These are phyloP conservation scores for Pythium angustatum DNA, from an alignment of 352 stramenopile genomes.

Conservation along the genomic window DNA sequence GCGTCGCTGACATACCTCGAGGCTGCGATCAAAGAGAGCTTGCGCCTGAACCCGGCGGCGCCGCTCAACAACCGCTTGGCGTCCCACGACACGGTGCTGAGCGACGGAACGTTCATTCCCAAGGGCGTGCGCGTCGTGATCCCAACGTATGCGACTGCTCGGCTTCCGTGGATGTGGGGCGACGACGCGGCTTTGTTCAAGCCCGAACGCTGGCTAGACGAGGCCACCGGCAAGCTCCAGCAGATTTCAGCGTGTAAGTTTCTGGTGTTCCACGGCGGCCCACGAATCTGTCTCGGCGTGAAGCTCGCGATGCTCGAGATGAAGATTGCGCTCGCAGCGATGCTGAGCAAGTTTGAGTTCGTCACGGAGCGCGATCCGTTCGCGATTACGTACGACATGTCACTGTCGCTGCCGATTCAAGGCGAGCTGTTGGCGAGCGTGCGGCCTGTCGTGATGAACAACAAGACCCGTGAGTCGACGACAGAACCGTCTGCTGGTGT, in stretches of 20 bases:
- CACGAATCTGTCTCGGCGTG: conserved; percentile 67
- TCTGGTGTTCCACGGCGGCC: conserved; percentile 61
- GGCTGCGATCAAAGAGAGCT: conserved; percentile 55
- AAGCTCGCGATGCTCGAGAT: conserved; percentile 63
- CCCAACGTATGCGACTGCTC: conserved; percentile 61
- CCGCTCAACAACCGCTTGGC: conserved; percentile 54
- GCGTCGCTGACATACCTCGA: conserved; percentile 52
- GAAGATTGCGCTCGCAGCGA: conserved; percentile 56
- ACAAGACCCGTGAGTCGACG: background rate
- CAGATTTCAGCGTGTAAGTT: conserved; percentile 66
- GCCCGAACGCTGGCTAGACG: conserved; percentile 70
- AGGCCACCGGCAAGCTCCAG: conserved; percentile 36
- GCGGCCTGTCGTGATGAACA: background rate
- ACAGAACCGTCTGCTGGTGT: background rate
- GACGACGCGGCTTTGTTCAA: conserved; percentile 60
- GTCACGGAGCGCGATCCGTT: conserved; percentile 43
- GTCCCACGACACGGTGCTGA: conserved; percentile 55
- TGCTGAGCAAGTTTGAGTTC: conserved; percentile 57
- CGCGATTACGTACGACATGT: conserved; percentile 42
- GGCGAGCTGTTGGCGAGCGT: conserved; percentile 24
- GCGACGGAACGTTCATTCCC: conserved; percentile 66
- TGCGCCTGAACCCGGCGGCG: conserved; percentile 65
- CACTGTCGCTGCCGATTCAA: conserved; percentile 51
- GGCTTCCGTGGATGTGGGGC: conserved; percentile 61
- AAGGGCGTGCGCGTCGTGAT: conserved; percentile 58